These are phyloP conservation scores for Fusarium bulbicola DNA, from an alignment of 2,329 filamentous ascomycete species.

Conservation along the genomic window DNA sequence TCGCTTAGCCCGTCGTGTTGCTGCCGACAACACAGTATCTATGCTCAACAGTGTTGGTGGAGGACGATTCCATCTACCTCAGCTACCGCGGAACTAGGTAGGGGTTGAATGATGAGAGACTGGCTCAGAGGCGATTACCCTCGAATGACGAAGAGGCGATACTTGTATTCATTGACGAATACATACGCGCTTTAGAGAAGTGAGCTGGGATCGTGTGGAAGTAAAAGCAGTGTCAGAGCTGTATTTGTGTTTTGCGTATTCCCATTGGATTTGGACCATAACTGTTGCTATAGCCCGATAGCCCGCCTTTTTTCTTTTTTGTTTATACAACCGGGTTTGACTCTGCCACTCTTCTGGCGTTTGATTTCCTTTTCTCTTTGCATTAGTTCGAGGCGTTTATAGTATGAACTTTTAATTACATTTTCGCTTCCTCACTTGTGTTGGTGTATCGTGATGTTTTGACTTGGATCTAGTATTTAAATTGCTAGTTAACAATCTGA, in stretches of 20 bases:
- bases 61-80: slow-evolving; percentile 39
- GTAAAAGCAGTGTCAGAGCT: slow-evolving; percentile 3
- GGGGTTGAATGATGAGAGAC: neutral
- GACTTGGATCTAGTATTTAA: neutral
- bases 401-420: slow-evolving; percentile 45
- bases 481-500: neutral
- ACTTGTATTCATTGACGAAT: neutral
- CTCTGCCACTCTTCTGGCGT: slow-evolving; percentile 31
- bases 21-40: slow-evolving; percentile 2
- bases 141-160: neutral
- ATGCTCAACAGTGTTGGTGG: slow-evolving; percentile 28
- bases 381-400: slow-evolving; percentile 43
- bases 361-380: slow-evolving; percentile 34
- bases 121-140: neutral
- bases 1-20: slow-evolving; percentile 25
- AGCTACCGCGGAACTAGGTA: slow-evolving; percentile 33
- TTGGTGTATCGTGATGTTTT: neutral
- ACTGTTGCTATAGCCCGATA: slow-evolving; percentile 31
- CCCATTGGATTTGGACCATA: slow-evolving; percentile 24
- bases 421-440: slow-evolving; percentile 21
- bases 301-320: slow-evolving; percentile 23
- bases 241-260: slow-evolving; percentile 34
- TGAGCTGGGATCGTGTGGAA: slow-evolving; percentile 1
- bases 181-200: neutral
- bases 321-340: slow-evolving; percentile 28